Base-by-base conservation (phyloP, 768 basidiomycete genomes). In the Macrocybe gigantea region DNA sequence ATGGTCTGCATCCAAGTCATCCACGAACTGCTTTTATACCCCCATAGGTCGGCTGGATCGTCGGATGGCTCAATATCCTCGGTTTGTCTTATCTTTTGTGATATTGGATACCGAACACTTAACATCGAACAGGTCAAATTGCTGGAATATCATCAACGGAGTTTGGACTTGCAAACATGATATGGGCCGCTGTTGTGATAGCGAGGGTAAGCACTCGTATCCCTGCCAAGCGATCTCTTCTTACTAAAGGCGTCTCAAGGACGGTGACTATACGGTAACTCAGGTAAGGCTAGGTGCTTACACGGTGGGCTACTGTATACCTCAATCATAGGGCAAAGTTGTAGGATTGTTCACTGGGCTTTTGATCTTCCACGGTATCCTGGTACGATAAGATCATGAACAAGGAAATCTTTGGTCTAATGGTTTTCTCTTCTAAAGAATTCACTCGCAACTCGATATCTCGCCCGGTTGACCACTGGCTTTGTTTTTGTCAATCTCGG, bases 401-500 rank as follows among this genome's bases (percentile, higher is more conserved):
- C 14, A 31, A 33, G 9, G 30, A 14, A 46, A 5, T 33, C 13
- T 44, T 40, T 9, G 31, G 29, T 33, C 35, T 33, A 5, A 30
- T 11, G 1, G 10, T 45, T 14, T 9, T 35, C 37, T 51, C 29
- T 38, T 13, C 5, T 34, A 9, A 38, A 72, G 79, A 90, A 90
- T 59, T 88, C 82, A 35, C 61, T 90, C 30, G 80, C 83, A 1
- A 93, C 92, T 1, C 77, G 78, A 14, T 72, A 84, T 52, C 79
- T 94, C 4, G 89, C 91, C 0, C 73, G 72, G 12, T 67, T 91
- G 52, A 92, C 91, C 2, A 74, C 74, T 14, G 77, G 76, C 30
- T 92, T 91, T 58, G 89, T 94, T 4, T 93, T 94, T 61, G 72
- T 94, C 57, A 94, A 95, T 64, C 71, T 94, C 44, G 90, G 90